Evolutionary conservation across 768 basidiomycete genomes (phyloP), one percentile per base, ranked within the genome.

Genomic region (Pseudohyphozyma bogoriensis): DNA sequence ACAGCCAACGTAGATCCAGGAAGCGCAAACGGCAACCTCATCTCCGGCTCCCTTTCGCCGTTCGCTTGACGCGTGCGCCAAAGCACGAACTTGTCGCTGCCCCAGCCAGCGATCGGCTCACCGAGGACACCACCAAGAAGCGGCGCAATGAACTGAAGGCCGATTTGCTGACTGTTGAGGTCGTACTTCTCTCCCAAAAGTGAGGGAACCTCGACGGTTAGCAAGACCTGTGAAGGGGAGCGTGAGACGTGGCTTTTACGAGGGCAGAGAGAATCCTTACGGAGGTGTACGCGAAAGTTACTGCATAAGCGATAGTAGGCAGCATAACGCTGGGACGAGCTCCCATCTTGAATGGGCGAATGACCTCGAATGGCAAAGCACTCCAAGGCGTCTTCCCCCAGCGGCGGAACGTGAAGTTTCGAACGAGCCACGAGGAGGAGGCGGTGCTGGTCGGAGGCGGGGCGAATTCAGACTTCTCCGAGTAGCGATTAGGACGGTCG

Each of bases 111-210:
- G 45, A 71, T n/a, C 20, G 53, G 45, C 42, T 71, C 70, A 20
- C 70, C 70, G 2, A 69, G 29, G 20, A 66, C 24, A 10, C 64
- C 67, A 0, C 70, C 70, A 51, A 71, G 45, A 24, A 68, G 46
- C 11, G 58, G 60, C 0, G 62, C 63, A 46, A 68, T 51, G 51
- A 71, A 68, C 45, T 71, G 68, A 1, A 69, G 51, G 10, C 70
- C 70, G n/a, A 59, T 54, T 29, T 66, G 64, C 22, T 67, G 69
- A 2, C 67, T 26, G 24, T 59, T 64, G 39, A 71, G 58, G 22
- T 26, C 29, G 46, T 59, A 66, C n/a, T 66, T 67, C 20, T 45
- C 39, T 1, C 70, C 68, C 12, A 71, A 59, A 1, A 69, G 56
- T 0, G 59, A 12, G 9, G 65, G 65, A 28, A 61, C 63, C 51